Base-by-base conservation (phyloP, 495 filamentous ascomycete species). In the Xeromyces bisporus region DNA sequence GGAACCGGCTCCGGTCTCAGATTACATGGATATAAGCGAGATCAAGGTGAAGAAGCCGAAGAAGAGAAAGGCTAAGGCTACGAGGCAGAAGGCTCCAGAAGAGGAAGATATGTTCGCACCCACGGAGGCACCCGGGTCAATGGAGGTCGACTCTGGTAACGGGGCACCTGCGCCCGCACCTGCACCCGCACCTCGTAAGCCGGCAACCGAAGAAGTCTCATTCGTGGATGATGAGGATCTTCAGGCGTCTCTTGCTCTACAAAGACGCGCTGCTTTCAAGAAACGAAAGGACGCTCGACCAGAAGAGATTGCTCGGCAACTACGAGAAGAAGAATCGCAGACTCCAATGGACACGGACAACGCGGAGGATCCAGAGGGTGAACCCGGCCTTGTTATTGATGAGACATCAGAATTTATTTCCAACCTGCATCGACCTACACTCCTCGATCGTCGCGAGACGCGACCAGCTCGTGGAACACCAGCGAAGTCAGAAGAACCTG, bases 321-420 rank as follows among this genome's bases (percentile, higher is more conserved):
- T 97, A 17, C 69, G 71, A 33, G 80, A 93, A 49, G 78, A 92
- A 47, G 67, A 62, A 14, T 64, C 68, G 4, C 64, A 68, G 29
- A 66, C 59, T 0, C 60, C 64, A 6, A 61, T 65, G 48, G 64
- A 74, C 23, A 45, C 59, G 29, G 45, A 61, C 51, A 51, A 29
- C 23, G 43, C 52, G 0, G 57, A 21, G 9, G 20, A 62, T 7
- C 62, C 53, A 1, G 60, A 53, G 15, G 64, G 62, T 11, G 70
- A 75, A 37, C 69, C 67, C 10, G 86, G 86, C 17, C 61, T 94
- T 7, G 66, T 96, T 9, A 83, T 97, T 34, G 85, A 94, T 40
- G 87, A 96, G 47, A 93, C 87, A 9, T 79, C 83, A 2, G 85
- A 93, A 38, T 97, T 97, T 47, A 81, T 97, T 15, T 75, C 83